phyloP scores from a whole-genome alignment of 768 basidiomycete genomes.

The Dendrothele bispora region DNA sequence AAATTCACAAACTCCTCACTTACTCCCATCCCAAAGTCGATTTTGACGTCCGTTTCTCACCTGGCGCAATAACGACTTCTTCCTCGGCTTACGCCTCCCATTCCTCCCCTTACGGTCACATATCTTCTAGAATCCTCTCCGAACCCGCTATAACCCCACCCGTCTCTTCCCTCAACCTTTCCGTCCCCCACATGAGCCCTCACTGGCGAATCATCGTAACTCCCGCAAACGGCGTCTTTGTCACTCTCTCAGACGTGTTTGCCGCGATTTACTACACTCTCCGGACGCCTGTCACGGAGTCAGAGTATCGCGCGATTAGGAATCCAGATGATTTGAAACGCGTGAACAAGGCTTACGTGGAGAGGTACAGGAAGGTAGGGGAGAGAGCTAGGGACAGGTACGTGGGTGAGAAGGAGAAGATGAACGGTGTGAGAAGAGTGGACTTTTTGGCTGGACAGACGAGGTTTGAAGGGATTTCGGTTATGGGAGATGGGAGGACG shows the following conservation, averaged over 20 bases:
- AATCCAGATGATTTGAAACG: slow-evolving; percentile 32
- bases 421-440: slow-evolving; percentile 50
- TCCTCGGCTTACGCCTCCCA: too few species aligned
- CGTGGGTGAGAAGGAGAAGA: slow-evolving; percentile 36
- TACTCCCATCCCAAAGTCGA: slow-evolving; percentile 33
- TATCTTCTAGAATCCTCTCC: slow-evolving; percentile 31
- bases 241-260: slow-evolving; percentile 47
- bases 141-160: slow-evolving; percentile 45
- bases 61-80: slow-evolving; percentile 22
- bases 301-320: slow-evolving; percentile 39
- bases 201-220: slow-evolving; percentile 27
- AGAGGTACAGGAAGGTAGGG: slow-evolving; percentile 39
- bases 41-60: slow-evolving; percentile 39
- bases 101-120: too few species aligned
- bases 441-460: slow-evolving; percentile 49
- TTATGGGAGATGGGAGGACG: too few species aligned
- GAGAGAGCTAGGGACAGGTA: slow-evolving; percentile 28
- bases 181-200: slow-evolving; percentile 26
- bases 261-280: slow-evolving; percentile 42
- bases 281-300: slow-evolving; percentile 34
- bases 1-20: slow-evolving; percentile 20
- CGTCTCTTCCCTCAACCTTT: slow-evolving; percentile 32
- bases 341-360: slow-evolving; percentile 43
- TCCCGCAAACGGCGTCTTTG: slow-evolving; percentile 26
- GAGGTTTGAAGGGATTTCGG: slow-evolving; percentile 39